Evolutionary conservation across 208 protist species (phyloP), one percentile per base, ranked within the genome.

Genomic region (Tritrichomonas foetus): DNA sequence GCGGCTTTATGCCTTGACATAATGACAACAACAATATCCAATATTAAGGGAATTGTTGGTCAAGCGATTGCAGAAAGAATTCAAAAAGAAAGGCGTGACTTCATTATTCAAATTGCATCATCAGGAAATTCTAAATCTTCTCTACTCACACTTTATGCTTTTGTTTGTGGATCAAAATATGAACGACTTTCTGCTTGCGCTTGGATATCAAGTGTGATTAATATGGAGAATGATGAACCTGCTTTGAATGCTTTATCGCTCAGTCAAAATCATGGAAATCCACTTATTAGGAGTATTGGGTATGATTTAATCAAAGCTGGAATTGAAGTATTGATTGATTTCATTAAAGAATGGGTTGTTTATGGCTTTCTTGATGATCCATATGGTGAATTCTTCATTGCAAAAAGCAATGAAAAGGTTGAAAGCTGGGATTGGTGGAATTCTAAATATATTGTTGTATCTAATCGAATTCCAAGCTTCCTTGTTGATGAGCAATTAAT

Each of bases 361-460:
- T 89, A 89, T 89, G 78, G 78, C 0, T 57, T 30, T 1, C 78
- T 89, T 22, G 47, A 44, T 57, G 78, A 89, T 50, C 78, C 78
- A 33, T 89, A 89, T 57, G 27, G 44, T 39, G 78, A 89, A 50
- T 89, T 89, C 16, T 89, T 89, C 41, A 49, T 89, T 33, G 14
- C 47, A 33, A 49, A 57, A 57, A 89, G 57, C 44, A n/a, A 53
- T n/a, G 78, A 89, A 89, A 9, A 53, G 1, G 44, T 89, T 47
- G 47, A 61, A 57, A 89, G 78, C 16, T 89, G 47, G 14, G 47
- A 89, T 89, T 89, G 78, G 78, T 89, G 78, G 78, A 49, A 89
- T 30, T 47, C 20, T 8, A 44, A 89, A 57, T 89, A 39, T 39
- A 44, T 53, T 39, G 44, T 89, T 33, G 78, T 53, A 36, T 33